Evolutionary conservation across 2,329 filamentous ascomycete genomes (phyloP).

Genomic region (Colletotrichum kahawae): DNA sequence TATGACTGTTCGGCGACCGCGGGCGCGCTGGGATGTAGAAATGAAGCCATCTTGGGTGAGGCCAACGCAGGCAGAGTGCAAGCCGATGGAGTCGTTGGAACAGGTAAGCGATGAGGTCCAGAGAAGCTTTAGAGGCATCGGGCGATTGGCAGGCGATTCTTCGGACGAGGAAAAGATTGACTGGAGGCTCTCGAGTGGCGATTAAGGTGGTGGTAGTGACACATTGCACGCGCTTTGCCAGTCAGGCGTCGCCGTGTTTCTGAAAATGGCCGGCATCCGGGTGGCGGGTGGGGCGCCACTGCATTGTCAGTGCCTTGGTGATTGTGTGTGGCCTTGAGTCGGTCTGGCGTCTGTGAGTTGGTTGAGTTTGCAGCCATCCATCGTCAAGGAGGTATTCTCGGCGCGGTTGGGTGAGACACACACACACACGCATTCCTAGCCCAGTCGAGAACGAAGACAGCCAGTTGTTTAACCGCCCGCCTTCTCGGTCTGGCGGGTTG

Average conservation of each 20-base stretch:
- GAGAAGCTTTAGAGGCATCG: slow-evolving; percentile 6
- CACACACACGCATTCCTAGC: not conserved
- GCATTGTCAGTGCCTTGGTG: not conserved
- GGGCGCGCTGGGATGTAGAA: not conserved
- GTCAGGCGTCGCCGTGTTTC: not conserved
- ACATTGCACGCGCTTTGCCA: not conserved
- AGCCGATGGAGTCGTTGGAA: not conserved
- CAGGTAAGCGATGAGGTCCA: not conserved
- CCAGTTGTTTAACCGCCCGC: not conserved
- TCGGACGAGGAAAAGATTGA: slow-evolving; percentile 13
- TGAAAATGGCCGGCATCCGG: not conserved
- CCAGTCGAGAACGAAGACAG: not conserved
- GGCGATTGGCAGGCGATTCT: slow-evolving; percentile 5
- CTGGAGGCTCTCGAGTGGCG: slow-evolving; percentile 16
- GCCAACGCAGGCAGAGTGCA: not conserved
- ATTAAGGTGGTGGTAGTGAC: not conserved
- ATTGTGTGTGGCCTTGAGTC: not conserved
- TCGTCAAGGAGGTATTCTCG: not conserved
- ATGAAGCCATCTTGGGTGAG: not conserved
- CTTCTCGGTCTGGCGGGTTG: not conserved
- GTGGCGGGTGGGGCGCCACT: slow-evolving; percentile 13
- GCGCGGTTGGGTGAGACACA: not conserved
- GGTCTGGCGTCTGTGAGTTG: not conserved
- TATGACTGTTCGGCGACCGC: not conserved
- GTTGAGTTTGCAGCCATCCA: not conserved